phyloP scores from a whole-genome alignment of 768 basidiomycete genomes.

The Rhodotorula babjevae region DNA sequence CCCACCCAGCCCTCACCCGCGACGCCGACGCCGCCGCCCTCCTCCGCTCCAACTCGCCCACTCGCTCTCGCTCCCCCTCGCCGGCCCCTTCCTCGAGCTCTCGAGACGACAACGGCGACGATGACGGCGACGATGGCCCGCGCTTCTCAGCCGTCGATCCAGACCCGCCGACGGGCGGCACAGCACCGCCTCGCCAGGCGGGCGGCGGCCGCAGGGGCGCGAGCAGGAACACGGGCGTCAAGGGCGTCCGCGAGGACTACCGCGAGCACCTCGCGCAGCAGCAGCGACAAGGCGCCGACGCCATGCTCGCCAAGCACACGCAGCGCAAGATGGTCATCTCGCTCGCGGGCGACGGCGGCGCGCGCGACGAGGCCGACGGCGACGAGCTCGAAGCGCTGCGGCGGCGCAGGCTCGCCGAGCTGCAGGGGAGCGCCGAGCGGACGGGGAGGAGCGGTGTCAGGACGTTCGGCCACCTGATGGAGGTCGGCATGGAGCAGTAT shows the following conservation, averaged over 20 bases:
- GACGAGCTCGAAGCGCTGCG: conserved; percentile 23
- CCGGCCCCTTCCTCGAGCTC: neutral
- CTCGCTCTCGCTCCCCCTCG: conserved; percentile 10
- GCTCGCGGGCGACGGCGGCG: conserved; percentile 12
- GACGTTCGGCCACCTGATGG: conserved; percentile 42
- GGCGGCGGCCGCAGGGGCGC: neutral
- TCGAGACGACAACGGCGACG: neutral
- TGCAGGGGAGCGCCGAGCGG: conserved; percentile 14
- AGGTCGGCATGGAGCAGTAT: conserved; percentile 39
- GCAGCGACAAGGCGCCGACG: neutral
- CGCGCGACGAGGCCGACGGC: conserved; percentile 25
- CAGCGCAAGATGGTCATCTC: conserved; percentile 26
- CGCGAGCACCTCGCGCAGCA: conserved; percentile 3
- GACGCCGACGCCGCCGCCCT: conserved; percentile 20
- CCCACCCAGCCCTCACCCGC: conserved; percentile 36
- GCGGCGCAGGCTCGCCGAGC: conserved; percentile 25
- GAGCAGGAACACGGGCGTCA: conserved; percentile 41
- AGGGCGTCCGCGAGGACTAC: conserved; percentile 43
- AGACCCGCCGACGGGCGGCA: conserved; percentile 10
- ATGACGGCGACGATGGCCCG: neutral
- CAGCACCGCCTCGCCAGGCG: neutral
- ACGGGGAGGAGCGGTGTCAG: neutral
- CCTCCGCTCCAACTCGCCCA: conserved; percentile 27
- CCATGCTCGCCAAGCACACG: conserved; percentile 5
- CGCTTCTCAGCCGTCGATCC: conserved; percentile 23